Conservation (phyloP, 108 stramenopile species). For the Cyclotella sp. region DNA sequence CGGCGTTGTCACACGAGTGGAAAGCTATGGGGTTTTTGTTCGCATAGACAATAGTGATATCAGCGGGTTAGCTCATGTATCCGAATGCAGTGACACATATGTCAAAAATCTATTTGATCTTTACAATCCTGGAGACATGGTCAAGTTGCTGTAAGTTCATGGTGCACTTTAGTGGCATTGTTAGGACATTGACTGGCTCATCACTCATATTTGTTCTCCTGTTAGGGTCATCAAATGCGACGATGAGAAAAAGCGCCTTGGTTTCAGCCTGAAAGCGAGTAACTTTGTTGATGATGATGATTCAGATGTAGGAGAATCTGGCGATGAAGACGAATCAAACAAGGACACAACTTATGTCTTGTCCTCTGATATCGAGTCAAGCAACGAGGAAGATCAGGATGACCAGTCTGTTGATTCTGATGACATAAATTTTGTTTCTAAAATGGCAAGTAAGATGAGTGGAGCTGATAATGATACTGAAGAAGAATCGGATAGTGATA, state of each 20-base stretch:
- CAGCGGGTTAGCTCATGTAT: constrained; percentile 91
- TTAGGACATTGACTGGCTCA: background rate
- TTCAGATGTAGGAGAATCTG: constrained; percentile 40
- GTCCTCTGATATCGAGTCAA: constrained; percentile 17
- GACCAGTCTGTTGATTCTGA: constrained; percentile 55
- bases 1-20: constrained; percentile 86
- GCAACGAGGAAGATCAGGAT: constrained; percentile 50
- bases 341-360: constrained; percentile 47
- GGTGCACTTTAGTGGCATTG: background rate
- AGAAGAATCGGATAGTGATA: constrained; percentile 47
- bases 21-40: constrained; percentile 93
- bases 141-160: constrained; percentile 73
- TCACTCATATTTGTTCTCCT: background rate
- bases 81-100: constrained; percentile 88
- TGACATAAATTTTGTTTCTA: constrained; percentile 72
- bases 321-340: constrained; percentile 17
- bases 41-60: constrained; percentile 87
- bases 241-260: constrained; percentile 66
- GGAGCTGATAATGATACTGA: constrained; percentile 34
- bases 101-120: constrained; percentile 76
- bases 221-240: constrained; percentile 80
- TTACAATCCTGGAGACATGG: constrained; percentile 93
- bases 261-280: constrained; percentile 92
- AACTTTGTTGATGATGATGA: constrained; percentile 88
- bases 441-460: constrained; percentile 70